Base-by-base conservation (phyloP, 768 basidiomycete genomes). In the Mycena haematopus region DNA sequence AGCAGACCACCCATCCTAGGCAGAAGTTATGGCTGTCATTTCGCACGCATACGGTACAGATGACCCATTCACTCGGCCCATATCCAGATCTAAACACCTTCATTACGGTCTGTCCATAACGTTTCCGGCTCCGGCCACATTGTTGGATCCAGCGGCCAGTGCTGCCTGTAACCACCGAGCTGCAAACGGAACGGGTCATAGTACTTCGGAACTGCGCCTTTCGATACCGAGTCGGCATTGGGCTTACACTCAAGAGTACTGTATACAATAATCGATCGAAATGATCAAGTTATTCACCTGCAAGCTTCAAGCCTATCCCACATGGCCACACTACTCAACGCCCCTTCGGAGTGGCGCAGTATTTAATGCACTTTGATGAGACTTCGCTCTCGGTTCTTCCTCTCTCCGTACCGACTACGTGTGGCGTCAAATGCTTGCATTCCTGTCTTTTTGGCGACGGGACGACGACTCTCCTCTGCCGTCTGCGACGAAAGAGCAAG, bases 301-400 rank as follows among this genome's bases (percentile, higher is more conserved):
- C 52, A 45, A 33, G 58, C 42, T 8, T 31, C 29, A 31, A n/a
- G 29, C 29, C 29, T 31, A 31, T 31, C 29, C 29, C 29, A 31
- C 29, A 31, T 64, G 55, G n/a, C 62, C 56, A 8, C 24, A 58
- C n/a, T 24, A 45, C 27, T 49, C 17, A 58, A 58, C 52, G 62
- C 62, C 31, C 47, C 52, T 58, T 19, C 44, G 21, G 36, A 46
- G 51, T 49, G 62, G 56, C 52, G 54, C 56, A 25, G 50, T 60
- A 65, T 65, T 56, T 52, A 65, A 65, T 31, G 35, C 51, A 7
- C 52, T 21, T 56, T 24, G 49, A 49, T 45, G 49, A 38, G 58
- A 65, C n/a, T 46, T 52, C 50, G 7, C 52, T 63, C 46, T 49
- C 24, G 36, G 27, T 52, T 54, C 29, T 35, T 4, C 29, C 29